Base-by-base conservation (phyloP, 2,329 filamentous ascomycete genomes). In the Aureobasidium melanogenum region DNA sequence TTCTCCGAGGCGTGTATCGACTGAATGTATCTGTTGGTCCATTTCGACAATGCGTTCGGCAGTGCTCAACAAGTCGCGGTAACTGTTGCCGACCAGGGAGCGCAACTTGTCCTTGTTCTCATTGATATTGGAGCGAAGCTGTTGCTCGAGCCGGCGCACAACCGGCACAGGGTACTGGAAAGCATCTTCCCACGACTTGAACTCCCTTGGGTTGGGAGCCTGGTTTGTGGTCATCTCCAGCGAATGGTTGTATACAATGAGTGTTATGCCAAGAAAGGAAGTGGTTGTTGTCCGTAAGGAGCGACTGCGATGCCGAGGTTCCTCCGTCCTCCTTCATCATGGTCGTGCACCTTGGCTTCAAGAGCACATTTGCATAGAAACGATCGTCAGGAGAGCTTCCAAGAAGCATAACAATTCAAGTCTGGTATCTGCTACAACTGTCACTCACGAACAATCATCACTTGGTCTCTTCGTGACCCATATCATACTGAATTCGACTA, bases 41-140 rank as follows among this genome's bases (percentile, higher is more conserved):
- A 97, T 96, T 63, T 86, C 83, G 60, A 97, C 88, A 66, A 97
- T 97, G n/a, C 87, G 87, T 75, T 97, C 92, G 60, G 93, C 93
- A 0, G 93, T 97, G 57, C 89, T 89, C 28, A 97, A 84, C 9
- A 97, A 84, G 68, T 94, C 90, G 67, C 93, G 88, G 75, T 97
- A 97, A 69, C 84, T 83, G 67, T 82, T 79, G 22, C 85, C 85
- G 64, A 88, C 85, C 61, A 88, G 79, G 65, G 82, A 81, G 67
- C 85, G 80, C 67, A 88, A 77, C 75, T 84, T 86, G 73, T 85
- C 82, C 69, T 81, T 82, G 73, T 87, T 87, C 67, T 83, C 84
- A 51, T 81, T 75, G 66, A 85, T 81, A 71, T 84, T 82, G 63
- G 77, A 77, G 60, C 84, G 84, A 62, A 88, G 78, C 73, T 87